phyloP scores from a whole-genome alignment of 2,329 filamentous ascomycete genomes.

The Ophiostoma sp. region DNA sequence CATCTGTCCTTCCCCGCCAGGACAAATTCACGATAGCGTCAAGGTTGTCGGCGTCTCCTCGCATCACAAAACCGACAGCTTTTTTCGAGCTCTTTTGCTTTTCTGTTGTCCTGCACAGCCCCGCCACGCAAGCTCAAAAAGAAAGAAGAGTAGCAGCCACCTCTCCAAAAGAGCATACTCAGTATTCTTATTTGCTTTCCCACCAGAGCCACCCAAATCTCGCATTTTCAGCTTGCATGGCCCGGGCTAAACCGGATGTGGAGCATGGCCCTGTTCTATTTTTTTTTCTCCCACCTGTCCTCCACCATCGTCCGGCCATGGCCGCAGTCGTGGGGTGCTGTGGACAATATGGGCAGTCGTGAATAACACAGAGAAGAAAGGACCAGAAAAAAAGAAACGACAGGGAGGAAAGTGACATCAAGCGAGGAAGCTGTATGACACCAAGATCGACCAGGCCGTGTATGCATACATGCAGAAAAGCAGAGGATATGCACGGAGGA shows the following conservation, averaged over 20 bases:
- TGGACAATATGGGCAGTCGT: neutral
- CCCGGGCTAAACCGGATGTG: conserved; percentile 19
- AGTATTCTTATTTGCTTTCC: no score
- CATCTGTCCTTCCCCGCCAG: neutral
- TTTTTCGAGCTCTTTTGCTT: neutral
- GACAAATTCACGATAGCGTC: neutral
- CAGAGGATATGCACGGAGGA: neutral
- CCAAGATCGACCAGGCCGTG: neutral
- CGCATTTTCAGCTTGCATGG: conserved; percentile 22
- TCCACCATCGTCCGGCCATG: neutral
- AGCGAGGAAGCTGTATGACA: neutral
- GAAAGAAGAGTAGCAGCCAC: neutral
- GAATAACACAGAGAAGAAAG: no score
- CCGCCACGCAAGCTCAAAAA: neutral
- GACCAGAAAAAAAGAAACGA: neutral
- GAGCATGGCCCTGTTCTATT: conserved; percentile 32
- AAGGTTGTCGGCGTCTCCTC: neutral
- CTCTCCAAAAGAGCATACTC: neutral
- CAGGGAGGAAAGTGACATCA: no score
- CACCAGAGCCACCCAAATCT: neutral
- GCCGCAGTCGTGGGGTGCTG: neutral
- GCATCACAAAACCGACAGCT: neutral
- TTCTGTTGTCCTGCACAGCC: neutral
- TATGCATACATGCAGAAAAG: neutral
- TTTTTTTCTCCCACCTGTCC: conserved; percentile 21